phyloP scores from a whole-genome alignment of 176 grass and related monocot genomes.

The Avena insularis region DNA sequence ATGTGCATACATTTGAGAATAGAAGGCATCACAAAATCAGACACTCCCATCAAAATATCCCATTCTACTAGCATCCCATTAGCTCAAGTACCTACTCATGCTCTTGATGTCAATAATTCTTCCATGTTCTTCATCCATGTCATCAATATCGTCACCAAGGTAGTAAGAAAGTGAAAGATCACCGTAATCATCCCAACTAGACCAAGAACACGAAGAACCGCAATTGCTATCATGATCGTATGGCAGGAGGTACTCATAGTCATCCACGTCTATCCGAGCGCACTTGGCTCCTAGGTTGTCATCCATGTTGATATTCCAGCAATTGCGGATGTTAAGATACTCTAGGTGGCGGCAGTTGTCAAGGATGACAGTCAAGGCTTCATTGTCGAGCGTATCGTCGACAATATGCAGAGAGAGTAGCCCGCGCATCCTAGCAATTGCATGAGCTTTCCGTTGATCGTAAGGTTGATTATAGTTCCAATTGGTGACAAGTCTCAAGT shows the following conservation, averaged over 20 bases:
- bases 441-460: background rate
- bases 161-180: background rate
- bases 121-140: background rate
- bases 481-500: background rate
- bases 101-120: background rate
- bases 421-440: background rate
- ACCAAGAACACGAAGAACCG: background rate
- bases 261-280: background rate
- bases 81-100: background rate
- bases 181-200: background rate
- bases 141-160: background rate
- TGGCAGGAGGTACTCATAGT: background rate
- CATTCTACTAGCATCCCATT: background rate
- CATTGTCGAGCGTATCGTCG: background rate
- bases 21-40: background rate
- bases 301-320: constrained; percentile 2
- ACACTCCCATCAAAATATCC: background rate
- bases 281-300: background rate
- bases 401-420: background rate
- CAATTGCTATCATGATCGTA: background rate
- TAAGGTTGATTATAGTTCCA: background rate
- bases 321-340: background rate
- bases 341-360: background rate
- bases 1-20: background rate
- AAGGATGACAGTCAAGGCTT: background rate